Conservation (phyloP, 768 basidiomycete genomes). For the Tricholoma sp. region DNA sequence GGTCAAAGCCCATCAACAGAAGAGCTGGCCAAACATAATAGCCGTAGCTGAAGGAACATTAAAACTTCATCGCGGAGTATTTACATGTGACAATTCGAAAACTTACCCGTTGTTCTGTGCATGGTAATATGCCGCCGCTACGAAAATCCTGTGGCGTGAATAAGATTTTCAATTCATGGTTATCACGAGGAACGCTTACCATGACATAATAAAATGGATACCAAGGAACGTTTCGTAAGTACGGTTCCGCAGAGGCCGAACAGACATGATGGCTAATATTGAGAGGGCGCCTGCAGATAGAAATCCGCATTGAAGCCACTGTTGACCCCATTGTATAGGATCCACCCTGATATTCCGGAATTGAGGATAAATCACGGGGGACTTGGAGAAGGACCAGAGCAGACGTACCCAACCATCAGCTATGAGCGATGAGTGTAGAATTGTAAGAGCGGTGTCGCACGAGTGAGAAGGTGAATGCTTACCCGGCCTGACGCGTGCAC, state of each 20-base stretch:
- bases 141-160: constrained; percentile 24
- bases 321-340: constrained; percentile 3
- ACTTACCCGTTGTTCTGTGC: constrained; percentile 25
- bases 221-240: constrained; percentile 51
- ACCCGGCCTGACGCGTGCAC: constrained; percentile 44
- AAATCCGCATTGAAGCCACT: constrained; percentile 32
- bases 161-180: background rate
- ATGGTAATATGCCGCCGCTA: constrained; percentile 40
- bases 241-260: constrained; percentile 41
- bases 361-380: constrained; percentile 26
- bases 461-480: constrained; percentile 12
- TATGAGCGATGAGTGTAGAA: background rate
- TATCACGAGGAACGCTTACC: constrained; percentile 20
- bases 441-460: constrained; percentile 23
- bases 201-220: constrained; percentile 37
- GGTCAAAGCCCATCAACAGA: constrained; percentile 52
- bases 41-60: constrained; percentile 21
- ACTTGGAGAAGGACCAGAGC: background rate
- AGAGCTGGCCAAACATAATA: constrained; percentile 44
- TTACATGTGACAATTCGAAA: background rate
- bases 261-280: constrained; percentile 39
- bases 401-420: background rate
- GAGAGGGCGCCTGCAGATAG: constrained; percentile 35
- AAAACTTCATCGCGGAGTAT: background rate
- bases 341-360: constrained; percentile 15